A percentile compares a stretch with the other conserved stretches of the same genome.
Conservation (phyloP, 352 stramenopile genomes). For the Phytophthora litchii region DNA sequence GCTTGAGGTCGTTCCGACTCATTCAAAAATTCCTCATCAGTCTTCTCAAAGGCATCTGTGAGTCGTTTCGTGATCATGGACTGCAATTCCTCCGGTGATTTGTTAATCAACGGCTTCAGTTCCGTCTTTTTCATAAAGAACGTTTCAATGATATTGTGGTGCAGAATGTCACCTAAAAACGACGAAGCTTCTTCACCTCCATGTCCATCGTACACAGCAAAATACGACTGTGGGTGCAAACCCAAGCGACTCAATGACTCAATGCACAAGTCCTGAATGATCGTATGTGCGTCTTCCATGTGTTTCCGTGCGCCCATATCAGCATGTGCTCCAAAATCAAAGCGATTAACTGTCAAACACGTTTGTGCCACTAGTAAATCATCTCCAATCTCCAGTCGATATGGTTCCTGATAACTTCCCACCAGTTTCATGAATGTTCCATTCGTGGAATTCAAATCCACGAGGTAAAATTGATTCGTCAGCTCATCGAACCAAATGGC, state of each 20-base stretch:
- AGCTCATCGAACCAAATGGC: conserved; percentile 92
- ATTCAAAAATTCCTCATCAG: conserved; percentile 75
- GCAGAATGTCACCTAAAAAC: conserved; percentile 84
- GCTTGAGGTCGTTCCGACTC: conserved; percentile 71
- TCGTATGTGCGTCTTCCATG: conserved; percentile 96
- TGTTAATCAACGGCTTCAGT: conserved; percentile 34
- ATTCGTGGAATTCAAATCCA: conserved; percentile 91
- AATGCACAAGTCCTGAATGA: conserved; percentile 92
- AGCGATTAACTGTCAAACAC: conserved; percentile 96
- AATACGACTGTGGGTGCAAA: conserved; percentile 92
- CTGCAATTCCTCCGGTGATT: conserved; percentile 48
- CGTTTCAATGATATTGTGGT: conserved; percentile 68
- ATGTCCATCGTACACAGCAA: conserved; percentile 97
- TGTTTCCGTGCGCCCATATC: conserved; percentile 93
- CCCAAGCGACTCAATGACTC: conserved; percentile 53
- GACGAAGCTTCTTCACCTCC: conserved; percentile 93
- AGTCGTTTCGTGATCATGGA: conserved; percentile 62
- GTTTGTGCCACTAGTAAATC: conserved; percentile 96
- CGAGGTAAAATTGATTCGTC: conserved; percentile 79
- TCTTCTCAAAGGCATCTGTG: conserved; percentile 63
- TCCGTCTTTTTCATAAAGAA: conserved; percentile 65
- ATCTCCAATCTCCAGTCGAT: conserved; percentile 93
- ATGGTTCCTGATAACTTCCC: conserved; percentile 93
- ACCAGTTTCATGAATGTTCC: conserved; percentile 97
- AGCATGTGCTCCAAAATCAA: conserved; percentile 96